Evolutionary conservation across 2,329 filamentous ascomycete genomes (phyloP), one percentile per base, ranked within the genome.

Genomic region (Fusarium tjaetaba): DNA sequence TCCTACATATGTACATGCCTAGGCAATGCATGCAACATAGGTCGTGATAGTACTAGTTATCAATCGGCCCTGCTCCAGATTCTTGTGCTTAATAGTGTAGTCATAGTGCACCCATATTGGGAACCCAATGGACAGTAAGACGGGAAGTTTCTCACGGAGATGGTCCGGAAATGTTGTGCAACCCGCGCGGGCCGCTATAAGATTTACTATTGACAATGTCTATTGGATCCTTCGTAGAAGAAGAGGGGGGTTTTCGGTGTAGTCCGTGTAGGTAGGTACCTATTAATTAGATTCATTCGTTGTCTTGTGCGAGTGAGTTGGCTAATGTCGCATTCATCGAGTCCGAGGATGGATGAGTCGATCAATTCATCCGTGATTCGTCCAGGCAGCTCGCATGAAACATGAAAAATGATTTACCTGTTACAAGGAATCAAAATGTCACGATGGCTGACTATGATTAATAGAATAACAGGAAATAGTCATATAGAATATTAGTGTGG

Each of bases 81-180:
- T 66, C 24, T 41, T 61, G 63, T 68, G 57, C 36, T 70, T 55
- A n/a, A 57, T 45, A 70, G 39, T 73, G 55, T 52, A 62, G 41
- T 73, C 26, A 26, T 26, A 26, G 26, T 26, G 55, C 58, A 49
- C 49, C 65, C 36, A 43, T 49, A 53, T 30, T 38, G 43, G 56
- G 64, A 69, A 55, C 30, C 51, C n/a, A 65, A 60, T 72, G 69
- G 60, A 64, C 61, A 53, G 71, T 66, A 64, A 70, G 65, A 74
- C 72, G 67, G 62, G 43, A 61, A 56, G 57, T 67, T 74, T 74
- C 41, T 28, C 57, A 72, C 71, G 67, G 67, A 51, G 52, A 74
- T 72, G 64, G 68, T 26, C 51, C 71, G 68, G 71, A 56, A 53
- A 73, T 72, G 52, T 57, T 60, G 30, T 30, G 32, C 32, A 48